Evolutionary conservation across 2,329 filamentous ascomycete genomes (phyloP).

Genomic region (Epichloe sibirici): DNA sequence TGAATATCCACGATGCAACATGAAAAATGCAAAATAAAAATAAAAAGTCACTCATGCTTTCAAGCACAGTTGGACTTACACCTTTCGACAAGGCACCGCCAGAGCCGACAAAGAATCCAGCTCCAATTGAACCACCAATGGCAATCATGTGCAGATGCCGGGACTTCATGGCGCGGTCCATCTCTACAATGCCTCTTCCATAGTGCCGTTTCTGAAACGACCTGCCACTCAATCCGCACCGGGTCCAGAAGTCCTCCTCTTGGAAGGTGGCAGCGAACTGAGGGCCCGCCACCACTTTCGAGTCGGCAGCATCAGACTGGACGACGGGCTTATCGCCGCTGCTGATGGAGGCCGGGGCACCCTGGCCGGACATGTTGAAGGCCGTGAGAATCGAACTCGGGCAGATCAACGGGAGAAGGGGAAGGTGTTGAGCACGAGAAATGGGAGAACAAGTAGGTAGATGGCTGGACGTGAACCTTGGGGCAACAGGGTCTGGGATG

Average conservation of each 20-base stretch:
- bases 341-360: not conserved
- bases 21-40: not conserved
- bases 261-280: conserved; percentile 9
- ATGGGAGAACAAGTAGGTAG: too few relatives aligned
- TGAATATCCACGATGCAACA: not conserved
- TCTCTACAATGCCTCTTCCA: conserved; percentile 20
- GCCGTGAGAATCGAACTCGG: not conserved
- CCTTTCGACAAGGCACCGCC: conserved; percentile 40
- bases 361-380: conserved; percentile 1
- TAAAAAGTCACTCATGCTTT: not conserved
- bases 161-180: conserved; percentile 38
- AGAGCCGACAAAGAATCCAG: conserved; percentile 51
- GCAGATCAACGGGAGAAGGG: not conserved
- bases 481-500: too few relatives aligned
- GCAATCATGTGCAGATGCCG: conserved; percentile 52
- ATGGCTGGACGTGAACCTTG: too few relatives aligned
- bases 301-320: conserved; percentile 1
- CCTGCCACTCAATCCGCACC: conserved; percentile 22
- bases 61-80: conserved; percentile 20
- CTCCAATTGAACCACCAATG: conserved; percentile 49
- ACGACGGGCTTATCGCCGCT: conserved; percentile 6
- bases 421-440: too few relatives aligned
- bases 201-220: conserved; percentile 24
- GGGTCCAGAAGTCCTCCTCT: conserved; percentile 22
- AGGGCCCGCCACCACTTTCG: conserved; percentile 3